These are phyloP conservation scores for Pezicula rhizophila DNA, from an alignment of 2,329 filamentous ascomycete species.

Conservation along the genomic window DNA sequence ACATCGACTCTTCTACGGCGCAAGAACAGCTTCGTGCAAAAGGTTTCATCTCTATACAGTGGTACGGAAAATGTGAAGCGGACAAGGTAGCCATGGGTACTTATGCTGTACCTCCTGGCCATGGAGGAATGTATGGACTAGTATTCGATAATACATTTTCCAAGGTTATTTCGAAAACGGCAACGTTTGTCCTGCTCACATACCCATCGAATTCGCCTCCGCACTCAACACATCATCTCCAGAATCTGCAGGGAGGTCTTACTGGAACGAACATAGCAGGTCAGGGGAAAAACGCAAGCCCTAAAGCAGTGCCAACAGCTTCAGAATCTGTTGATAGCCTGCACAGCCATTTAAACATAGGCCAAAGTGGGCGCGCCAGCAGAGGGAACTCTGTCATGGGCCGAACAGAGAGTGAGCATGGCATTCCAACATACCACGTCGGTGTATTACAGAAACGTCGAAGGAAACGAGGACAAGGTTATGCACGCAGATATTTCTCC, in stretches of 20 bases:
- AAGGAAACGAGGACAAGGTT: conserved; percentile 89
- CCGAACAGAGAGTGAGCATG: conserved; percentile 41
- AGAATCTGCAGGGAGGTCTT: conserved; percentile 40
- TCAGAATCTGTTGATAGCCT: conserved; percentile 57
- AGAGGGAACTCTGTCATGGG: conserved; percentile 46
- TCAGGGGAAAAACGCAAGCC: conserved; percentile 42
- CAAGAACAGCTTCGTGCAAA: conserved; percentile 59
- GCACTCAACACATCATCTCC: conserved; percentile 66
- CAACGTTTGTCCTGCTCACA: conserved; percentile 88
- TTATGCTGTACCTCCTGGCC: conserved; percentile 66
- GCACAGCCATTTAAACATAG: conserved; percentile 38
- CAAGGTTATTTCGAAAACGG: conserved; percentile 88
- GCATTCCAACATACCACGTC: conserved; percentile 61
- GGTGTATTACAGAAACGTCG: conserved; percentile 84
- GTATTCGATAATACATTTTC: conserved; percentile 99
- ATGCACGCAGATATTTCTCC: conserved; percentile 90
- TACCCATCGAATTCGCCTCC: conserved; percentile 80
- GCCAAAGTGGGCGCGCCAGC: conserved; percentile 18
- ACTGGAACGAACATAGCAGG: conserved; percentile 41
- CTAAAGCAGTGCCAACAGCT: conserved; percentile 37
- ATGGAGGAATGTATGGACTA: conserved; percentile 90
- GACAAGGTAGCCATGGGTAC: conserved; percentile 91
- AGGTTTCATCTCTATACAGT: conserved; percentile 67
- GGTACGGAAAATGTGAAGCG: conserved; percentile 93
- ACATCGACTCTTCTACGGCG: conserved; percentile 54